Evolutionary conservation across 1,139 yeast genomes (phyloP).

Genomic region (Suhomyces chickasaworum): DNA sequence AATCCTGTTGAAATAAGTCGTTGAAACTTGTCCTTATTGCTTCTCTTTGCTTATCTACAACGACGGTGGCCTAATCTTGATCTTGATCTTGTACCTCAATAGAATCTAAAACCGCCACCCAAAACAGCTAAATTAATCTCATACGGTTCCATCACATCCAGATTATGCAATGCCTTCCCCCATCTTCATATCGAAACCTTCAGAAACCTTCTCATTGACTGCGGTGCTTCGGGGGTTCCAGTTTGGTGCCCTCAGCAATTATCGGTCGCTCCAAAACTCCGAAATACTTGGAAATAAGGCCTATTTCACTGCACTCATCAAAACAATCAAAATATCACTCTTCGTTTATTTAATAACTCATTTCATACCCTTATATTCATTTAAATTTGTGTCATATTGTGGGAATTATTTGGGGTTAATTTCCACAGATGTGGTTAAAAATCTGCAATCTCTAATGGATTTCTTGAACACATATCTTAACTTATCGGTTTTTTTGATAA

Average conservation of each 20-base stretch:
- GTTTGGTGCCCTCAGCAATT: constrained; percentile 51
- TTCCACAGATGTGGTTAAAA: neutral
- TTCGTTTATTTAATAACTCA: constrained; percentile 8
- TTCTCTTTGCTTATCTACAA: too few relatives aligned
- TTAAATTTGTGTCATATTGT: neutral
- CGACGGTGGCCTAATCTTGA: too few relatives aligned
- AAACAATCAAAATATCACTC: constrained; percentile 28
- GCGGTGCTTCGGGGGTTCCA: constrained; percentile 58
- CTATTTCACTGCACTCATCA: constrained; percentile 2
- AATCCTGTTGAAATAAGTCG: too few relatives aligned
- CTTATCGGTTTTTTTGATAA: constrained; percentile 44
- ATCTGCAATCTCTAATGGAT: neutral
- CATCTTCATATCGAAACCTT: constrained; percentile 49
- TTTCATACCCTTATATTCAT: neutral
- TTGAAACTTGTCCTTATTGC: too few relatives aligned
- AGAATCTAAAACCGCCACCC: too few relatives aligned
- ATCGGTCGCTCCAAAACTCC: constrained; percentile 46
- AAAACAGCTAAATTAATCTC: too few relatives aligned
- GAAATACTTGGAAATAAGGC: constrained; percentile 1
- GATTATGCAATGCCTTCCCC: constrained; percentile 48
- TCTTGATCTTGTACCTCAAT: too few relatives aligned
- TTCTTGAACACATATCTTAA: constrained; percentile 35
- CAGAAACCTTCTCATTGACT: constrained; percentile 45
- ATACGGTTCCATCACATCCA: too few relatives aligned
- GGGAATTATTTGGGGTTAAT: constrained; percentile 2